These are phyloP conservation scores for Yamadazyma sp. DNA, from an alignment of 805 yeast species.

Conservation along the genomic window DNA sequence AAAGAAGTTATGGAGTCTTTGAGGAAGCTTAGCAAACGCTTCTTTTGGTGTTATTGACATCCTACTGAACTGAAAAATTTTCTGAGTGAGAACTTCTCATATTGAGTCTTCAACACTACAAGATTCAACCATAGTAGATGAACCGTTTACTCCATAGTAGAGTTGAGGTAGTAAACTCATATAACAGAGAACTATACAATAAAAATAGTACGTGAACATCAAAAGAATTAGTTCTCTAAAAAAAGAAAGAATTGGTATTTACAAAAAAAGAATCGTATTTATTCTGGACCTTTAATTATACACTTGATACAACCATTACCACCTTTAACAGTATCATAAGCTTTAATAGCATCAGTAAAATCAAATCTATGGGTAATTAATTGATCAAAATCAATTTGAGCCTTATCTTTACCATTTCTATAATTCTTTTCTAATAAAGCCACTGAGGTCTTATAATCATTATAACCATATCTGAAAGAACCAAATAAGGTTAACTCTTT, in stretches of 20 bases:
- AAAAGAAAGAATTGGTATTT: no score
- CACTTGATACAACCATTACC: conserved; percentile 75
- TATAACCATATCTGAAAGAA: conserved; percentile 74
- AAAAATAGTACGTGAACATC: no score
- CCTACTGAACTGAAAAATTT: conserved; percentile 10
- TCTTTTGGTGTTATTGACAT: conserved; percentile 35
- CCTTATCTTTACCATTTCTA: conserved; percentile 37
- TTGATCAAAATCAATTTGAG: conserved; percentile 56
- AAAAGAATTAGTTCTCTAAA: no score
- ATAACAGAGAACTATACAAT: no score
- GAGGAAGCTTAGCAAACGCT: conserved; percentile 64
- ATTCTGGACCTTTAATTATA: conserved; percentile 75
- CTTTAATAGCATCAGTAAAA: conserved; percentile 71
- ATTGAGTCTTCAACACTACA: no score
- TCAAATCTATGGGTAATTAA: conserved; percentile 72
- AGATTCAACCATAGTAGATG: no score
- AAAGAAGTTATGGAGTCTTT: conserved; percentile 68
- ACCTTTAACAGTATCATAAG: conserved; percentile 65
- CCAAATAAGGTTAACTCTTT: conserved; percentile 73
- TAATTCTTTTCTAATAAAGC: conserved; percentile 59
- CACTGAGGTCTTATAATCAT: conserved; percentile 75
- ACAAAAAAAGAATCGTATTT: no score
- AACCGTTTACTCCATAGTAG: no score
- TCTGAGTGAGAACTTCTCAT: neutral
- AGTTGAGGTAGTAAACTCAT: no score